Conservation (phyloP, 345 rosid species). For the Firmiana major region DNA sequence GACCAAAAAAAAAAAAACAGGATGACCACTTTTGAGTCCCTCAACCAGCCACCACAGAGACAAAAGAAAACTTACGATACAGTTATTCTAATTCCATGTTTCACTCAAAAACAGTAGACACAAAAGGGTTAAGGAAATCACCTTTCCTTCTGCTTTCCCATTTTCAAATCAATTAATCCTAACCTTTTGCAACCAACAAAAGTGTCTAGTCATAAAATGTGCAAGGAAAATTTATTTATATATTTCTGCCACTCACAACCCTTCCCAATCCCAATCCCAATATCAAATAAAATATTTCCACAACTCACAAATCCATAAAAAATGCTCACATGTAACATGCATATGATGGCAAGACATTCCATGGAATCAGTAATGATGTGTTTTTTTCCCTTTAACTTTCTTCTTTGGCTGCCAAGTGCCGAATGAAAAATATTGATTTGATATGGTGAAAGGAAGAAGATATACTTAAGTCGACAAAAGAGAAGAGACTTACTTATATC, state of each 20-base stretch:
- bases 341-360: constrained; percentile 1
- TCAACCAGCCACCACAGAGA: constrained; percentile 10
- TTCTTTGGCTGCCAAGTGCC: not conserved
- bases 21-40: constrained; percentile 10
- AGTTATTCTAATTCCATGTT: not conserved
- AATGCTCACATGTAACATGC: not conserved
- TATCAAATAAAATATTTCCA: no score
- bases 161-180: not conserved
- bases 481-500: not conserved
- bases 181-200: not conserved
- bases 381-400: not conserved
- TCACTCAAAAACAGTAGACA: not conserved
- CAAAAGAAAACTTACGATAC: constrained; percentile 1
- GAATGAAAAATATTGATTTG: constrained; percentile 1
- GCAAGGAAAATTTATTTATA: not conserved
- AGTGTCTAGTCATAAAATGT: not conserved
- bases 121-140: not conserved
- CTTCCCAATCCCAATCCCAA: no score
- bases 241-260: not conserved
- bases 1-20: not conserved
- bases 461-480: not conserved
- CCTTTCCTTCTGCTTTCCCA: not conserved
- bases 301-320: not conserved
- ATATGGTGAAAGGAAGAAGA: constrained; percentile 2
- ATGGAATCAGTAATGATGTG: not conserved